These are phyloP conservation scores for Phragmites australis DNA, from an alignment of 176 grass and related monocot species.

Conservation along the genomic window DNA sequence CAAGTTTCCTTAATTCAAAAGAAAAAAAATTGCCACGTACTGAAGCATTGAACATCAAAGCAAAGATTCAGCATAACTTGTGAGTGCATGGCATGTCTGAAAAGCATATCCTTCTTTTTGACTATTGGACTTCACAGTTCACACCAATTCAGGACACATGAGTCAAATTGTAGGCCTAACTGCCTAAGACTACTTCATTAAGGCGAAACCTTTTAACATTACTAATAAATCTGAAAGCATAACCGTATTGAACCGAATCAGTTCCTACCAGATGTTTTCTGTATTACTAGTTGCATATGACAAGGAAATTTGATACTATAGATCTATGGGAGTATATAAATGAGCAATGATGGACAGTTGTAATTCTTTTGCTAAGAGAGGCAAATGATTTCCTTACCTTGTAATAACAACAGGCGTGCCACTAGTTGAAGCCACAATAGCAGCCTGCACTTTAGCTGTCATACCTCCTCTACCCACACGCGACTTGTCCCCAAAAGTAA, in stretches of 20 bases:
- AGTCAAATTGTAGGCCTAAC: conserved; percentile 1
- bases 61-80: conserved; percentile 7
- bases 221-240: no score
- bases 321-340: not conserved
- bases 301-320: conserved; percentile 1
- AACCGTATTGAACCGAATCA: not conserved
- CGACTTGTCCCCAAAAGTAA: conserved; percentile 98
- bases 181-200: not conserved
- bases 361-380: not conserved
- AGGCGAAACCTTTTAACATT: not conserved
- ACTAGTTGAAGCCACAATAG: conserved; percentile 71
- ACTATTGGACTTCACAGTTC: not conserved
- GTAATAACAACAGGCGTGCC: conserved; percentile 89
- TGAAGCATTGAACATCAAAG: not conserved
- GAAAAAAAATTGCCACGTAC: not conserved
- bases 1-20: not conserved
- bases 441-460: conserved; percentile 96
- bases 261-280: not conserved
- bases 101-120: not conserved
- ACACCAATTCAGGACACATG: not conserved
- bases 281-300: not conserved
- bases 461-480: conserved; percentile 97
- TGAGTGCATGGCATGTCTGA: not conserved
- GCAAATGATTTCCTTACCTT: conserved; percentile 45
- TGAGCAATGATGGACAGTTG: not conserved